Conservation (phyloP, 345 rosid species). For the Euphorbia lathyris region DNA sequence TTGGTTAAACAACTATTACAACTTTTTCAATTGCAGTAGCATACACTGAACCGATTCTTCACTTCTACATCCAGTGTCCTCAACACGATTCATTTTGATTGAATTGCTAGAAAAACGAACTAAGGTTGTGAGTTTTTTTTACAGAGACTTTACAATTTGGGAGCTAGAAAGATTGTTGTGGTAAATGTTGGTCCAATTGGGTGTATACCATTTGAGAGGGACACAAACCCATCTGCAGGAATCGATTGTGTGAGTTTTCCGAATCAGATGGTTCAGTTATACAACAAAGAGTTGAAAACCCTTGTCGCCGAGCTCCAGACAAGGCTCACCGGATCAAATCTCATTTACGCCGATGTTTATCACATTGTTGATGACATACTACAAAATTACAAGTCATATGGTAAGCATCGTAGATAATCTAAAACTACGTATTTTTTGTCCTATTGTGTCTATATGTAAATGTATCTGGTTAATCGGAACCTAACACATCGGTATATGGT, state of each 20-base stretch:
- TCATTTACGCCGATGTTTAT: constrained; percentile 57
- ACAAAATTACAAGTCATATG: constrained; percentile 45
- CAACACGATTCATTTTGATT: too few relatives aligned
- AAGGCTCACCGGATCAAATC: constrained; percentile 40
- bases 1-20: too few relatives aligned
- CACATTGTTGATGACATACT: constrained; percentile 52
- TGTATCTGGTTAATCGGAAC: too few relatives aligned
- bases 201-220: constrained; percentile 73
- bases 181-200: constrained; percentile 80
- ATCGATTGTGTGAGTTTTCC: constrained; percentile 43
- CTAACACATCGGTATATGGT: too few relatives aligned
- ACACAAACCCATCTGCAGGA: constrained; percentile 41
- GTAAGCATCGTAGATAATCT: background rate
- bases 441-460: too few relatives aligned
- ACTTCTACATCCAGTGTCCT: too few relatives aligned
- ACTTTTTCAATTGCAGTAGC: too few relatives aligned
- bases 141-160: constrained; percentile 63
- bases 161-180: constrained; percentile 61
- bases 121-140: too few relatives aligned
- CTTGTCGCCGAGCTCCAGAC: constrained; percentile 41
- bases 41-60: too few relatives aligned
- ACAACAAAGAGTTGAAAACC: constrained; percentile 40
- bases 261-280: constrained; percentile 63
- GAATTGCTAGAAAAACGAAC: too few relatives aligned
- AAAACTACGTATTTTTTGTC: too few relatives aligned